phyloP scores from a whole-genome alignment of 2,329 filamentous ascomycete genomes.

The Penicillium sumatraense region DNA sequence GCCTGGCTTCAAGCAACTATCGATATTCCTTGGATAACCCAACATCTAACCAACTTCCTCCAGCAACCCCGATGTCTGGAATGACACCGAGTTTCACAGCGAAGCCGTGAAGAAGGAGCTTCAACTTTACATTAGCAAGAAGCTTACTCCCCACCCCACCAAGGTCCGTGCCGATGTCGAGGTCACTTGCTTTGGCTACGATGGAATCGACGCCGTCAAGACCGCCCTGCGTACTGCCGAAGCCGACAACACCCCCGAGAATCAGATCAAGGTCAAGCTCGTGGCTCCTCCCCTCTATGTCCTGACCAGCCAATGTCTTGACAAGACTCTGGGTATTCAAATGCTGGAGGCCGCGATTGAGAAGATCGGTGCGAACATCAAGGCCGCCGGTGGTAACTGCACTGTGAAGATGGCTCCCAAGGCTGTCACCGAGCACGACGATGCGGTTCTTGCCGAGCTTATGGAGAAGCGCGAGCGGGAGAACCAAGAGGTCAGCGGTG shows the following conservation, averaged over 20 bases:
- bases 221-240: constrained; percentile 87
- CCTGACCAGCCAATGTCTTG: constrained; percentile 90
- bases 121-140: constrained; percentile 94
- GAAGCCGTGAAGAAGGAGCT: constrained; percentile 86
- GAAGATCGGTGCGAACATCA: constrained; percentile 82
- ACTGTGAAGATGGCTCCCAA: constrained; percentile 98
- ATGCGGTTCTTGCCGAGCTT: constrained; percentile 92
- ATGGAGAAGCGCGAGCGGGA: constrained; percentile 99
- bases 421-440: constrained; percentile 97
- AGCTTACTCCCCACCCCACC: constrained; percentile 95
- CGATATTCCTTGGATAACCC: background rate
- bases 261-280: constrained; percentile 96
- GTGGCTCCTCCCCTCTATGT: constrained; percentile 98
- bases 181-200: constrained; percentile 92
- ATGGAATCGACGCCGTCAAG: constrained; percentile 98
- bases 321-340: constrained; percentile 85
- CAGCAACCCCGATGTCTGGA: constrained; percentile 94
- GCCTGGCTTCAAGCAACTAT: background rate
- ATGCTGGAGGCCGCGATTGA: constrained; percentile 87
- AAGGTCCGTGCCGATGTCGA: constrained; percentile 98
- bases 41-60: constrained; percentile 13
- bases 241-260: constrained; percentile 87
- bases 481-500: constrained; percentile 96
- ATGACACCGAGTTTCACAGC: constrained; percentile 86
- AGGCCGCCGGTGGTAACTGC: constrained; percentile 75